Evolutionary conservation across 1,284 basidiomycete species (phyloP), one percentile per base, ranked within the genome.

Genomic region (Trichosporon sp.): DNA sequence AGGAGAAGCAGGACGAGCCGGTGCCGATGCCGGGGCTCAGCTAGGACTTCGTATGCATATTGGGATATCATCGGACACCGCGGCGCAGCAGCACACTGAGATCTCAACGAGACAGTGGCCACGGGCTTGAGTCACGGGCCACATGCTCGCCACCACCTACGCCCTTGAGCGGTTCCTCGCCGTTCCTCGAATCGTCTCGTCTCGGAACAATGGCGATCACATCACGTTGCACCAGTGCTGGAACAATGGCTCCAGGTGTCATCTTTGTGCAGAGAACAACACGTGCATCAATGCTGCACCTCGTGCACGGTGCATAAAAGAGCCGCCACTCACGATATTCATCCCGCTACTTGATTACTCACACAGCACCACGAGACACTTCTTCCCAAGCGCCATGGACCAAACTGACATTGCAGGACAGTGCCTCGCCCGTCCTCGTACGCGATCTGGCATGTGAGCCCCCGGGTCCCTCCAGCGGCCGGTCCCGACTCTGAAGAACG

Each of bases 11-110:
- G 16, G 37, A 61, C n/a, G 65, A 48, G n/a, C 31, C 40, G 32
- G 40, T 21, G 40, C 12, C 56, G 2, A 32, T 64, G 63, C 48
- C 35, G 11, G 35, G 38, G 2, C 69, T 46, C 51, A 66, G 65
- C 21, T 64, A 54, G 40, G 38, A 40, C 12, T 12, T n/a, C 61
- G 43, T 26, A 48, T 48, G 61, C 31, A 38, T 35, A 35, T 11
- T 38, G 61, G 59, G 31, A 37, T 21, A n/a, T 63, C 7, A 19
- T 31, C 26, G 51, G 43, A 46, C 43, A 21, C 3, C 3, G 51
- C 51, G n/a, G n/a, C 8, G 51, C 19, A 5, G n/a, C 51, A 16
- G 5, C 35, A 54, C 8, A 19, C 10, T 26, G 26, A 6, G 19
- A 26, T 54, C 51, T 54, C 19, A 16, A 51, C 48, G 48, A 7